Conservation (phyloP, 306 rosid species). For the Pachyrhizus erosus region DNA sequence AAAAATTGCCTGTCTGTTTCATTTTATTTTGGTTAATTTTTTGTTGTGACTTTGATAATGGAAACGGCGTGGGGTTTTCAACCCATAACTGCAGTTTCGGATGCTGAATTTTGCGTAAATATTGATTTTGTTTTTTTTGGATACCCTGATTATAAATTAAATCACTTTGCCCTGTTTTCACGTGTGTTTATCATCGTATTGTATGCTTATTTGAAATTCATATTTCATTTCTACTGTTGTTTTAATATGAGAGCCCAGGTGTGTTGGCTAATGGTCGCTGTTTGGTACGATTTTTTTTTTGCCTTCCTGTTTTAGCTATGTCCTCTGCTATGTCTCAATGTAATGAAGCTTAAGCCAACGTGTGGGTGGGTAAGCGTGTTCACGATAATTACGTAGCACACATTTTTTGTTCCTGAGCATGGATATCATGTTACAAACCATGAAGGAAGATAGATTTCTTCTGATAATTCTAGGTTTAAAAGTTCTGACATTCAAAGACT, state of each 20-base stretch:
- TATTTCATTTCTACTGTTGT: neutral
- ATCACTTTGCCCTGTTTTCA: neutral
- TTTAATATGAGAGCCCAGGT: neutral
- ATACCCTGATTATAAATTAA: neutral
- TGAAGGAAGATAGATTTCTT: neutral
- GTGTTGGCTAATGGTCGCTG: neutral
- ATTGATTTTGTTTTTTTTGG: neutral
- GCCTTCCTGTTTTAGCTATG: neutral
- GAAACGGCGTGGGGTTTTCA: neutral
- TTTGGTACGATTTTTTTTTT: neutral
- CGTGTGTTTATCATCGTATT: neutral
- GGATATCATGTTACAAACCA: neutral
- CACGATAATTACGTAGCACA: neutral
- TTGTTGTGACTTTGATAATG: neutral
- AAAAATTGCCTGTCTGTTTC: neutral
- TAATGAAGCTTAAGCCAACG: neutral
- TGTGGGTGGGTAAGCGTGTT: neutral
- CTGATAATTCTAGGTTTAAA: neutral
- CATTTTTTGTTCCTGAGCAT: neutral
- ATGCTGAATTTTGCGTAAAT: slow-evolving; percentile 1
- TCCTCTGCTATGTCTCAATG: neutral
- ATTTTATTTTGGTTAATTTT: neutral
- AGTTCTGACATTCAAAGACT: neutral
- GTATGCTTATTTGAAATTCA: neutral
- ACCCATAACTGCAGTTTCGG: neutral